Evolutionary conservation across 2,329 filamentous ascomycete genomes (phyloP).

Genomic region (Cladophialophora carrionii): DNA sequence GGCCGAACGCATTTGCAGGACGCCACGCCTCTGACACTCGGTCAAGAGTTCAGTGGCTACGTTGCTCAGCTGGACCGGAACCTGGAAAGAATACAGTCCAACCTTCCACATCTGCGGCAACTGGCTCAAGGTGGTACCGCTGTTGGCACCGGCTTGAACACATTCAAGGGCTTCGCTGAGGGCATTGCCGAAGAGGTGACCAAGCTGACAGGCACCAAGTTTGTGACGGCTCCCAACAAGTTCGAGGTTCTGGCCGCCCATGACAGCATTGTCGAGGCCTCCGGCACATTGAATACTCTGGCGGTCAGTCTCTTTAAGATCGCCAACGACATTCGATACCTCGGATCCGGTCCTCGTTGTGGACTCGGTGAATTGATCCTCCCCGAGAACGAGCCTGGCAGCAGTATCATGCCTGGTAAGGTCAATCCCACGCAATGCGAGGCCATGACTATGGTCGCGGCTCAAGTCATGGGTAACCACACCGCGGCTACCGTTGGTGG

Average conservation of each 20-base stretch:
- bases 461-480: constrained; percentile 97
- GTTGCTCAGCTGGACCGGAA: constrained; percentile 91
- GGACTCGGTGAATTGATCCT: constrained; percentile 91
- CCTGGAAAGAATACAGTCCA: constrained; percentile 80
- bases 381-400: constrained; percentile 97
- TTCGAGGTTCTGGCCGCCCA: constrained; percentile 96
- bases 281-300: constrained; percentile 89
- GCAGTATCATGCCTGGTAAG: constrained; percentile 98
- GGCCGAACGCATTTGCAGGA: constrained; percentile 97
- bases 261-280: constrained; percentile 92
- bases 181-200: constrained; percentile 86
- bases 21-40: constrained; percentile 90
- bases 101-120: constrained; percentile 80
- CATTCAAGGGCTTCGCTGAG: constrained; percentile 93
- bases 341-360: constrained; percentile 92
- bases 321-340: constrained; percentile 95
- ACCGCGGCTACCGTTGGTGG: constrained; percentile 89
- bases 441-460: constrained; percentile 95
- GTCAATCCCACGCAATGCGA: constrained; percentile 99
- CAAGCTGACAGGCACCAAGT: constrained; percentile 90
- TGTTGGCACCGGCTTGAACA: constrained; percentile 97
- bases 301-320: constrained; percentile 95
- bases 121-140: constrained; percentile 95
- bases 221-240: constrained; percentile 97
- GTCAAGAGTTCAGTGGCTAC: constrained; percentile 97